Conservation (phyloP, 2,329 filamentous ascomycete species). For the Ceratocystis variospora region DNA sequence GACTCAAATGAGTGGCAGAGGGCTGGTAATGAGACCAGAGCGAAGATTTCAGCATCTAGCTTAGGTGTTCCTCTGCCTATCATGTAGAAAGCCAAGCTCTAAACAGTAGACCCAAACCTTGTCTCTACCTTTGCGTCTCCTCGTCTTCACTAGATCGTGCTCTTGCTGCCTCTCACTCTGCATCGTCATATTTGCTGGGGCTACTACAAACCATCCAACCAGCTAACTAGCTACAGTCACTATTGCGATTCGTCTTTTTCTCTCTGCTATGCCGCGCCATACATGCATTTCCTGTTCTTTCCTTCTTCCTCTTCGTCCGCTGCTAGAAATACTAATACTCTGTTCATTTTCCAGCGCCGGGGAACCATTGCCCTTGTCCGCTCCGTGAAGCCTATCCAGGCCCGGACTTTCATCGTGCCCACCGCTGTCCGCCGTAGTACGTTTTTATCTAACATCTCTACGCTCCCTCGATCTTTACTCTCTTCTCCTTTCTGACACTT, state of each 20-base stretch:
- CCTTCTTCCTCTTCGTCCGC: background rate
- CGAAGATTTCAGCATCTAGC: no score
- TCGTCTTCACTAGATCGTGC: no score
- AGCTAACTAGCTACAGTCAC: background rate
- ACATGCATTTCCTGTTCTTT: background rate
- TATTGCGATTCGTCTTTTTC: slow-evolving; percentile 1
- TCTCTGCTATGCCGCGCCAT: background rate
- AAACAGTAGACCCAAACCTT: no score
- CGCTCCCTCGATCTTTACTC: slow-evolving; percentile 15
- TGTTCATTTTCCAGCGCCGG: slow-evolving; percentile 8
- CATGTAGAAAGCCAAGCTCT: no score
- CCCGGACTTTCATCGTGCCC: slow-evolving; percentile 45
- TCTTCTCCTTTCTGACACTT: background rate
- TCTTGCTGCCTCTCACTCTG: background rate
- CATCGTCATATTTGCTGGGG: background rate
- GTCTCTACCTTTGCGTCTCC: no score
- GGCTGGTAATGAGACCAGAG: no score
- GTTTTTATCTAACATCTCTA: slow-evolving; percentile 24
- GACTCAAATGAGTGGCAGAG: no score
- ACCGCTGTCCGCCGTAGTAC: slow-evolving; percentile 49
- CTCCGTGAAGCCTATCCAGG: slow-evolving; percentile 36
- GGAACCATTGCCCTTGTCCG: slow-evolving; percentile 16
- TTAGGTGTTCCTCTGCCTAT: no score
- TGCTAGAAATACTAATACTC: slow-evolving; percentile 3
- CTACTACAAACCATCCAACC: background rate